phyloP scores from a whole-genome alignment of 345 rosid species.

The Populus nigra region DNA sequence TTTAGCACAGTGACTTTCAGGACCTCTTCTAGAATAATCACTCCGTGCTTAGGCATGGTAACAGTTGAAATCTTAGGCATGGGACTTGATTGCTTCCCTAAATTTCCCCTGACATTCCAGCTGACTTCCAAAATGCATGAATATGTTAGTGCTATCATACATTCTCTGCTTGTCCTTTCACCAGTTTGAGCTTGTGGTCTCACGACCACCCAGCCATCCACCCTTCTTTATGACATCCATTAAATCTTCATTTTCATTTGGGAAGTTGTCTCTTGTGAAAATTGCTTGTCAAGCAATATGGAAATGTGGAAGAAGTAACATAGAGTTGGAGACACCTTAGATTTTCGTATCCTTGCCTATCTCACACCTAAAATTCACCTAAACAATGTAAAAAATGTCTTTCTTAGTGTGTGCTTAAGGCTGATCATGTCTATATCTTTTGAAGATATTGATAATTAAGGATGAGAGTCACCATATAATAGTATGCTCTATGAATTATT shows the following conservation, averaged over 20 bases:
- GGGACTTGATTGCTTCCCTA: constrained; percentile 14
- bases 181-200: neutral
- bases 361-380: neutral
- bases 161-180: neutral
- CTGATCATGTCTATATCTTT: neutral
- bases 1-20: constrained; percentile 30
- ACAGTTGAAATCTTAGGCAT: constrained; percentile 11
- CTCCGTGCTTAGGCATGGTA: constrained; percentile 8
- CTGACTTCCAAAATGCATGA: neutral
- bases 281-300: neutral
- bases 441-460: neutral
- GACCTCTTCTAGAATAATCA: constrained; percentile 29
- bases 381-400: neutral
- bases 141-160: neutral
- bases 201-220: neutral
- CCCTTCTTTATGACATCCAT: neutral
- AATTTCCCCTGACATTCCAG: constrained; percentile 12
- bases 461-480: neutral
- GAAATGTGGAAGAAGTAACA: neutral
- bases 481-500: neutral
- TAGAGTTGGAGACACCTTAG: neutral
- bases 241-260: neutral
- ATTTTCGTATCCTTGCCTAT: neutral
- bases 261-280: neutral
- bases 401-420: neutral